Base-by-base conservation (phyloP, 148 eudicot species). In the Suaeda aralocaspica region DNA sequence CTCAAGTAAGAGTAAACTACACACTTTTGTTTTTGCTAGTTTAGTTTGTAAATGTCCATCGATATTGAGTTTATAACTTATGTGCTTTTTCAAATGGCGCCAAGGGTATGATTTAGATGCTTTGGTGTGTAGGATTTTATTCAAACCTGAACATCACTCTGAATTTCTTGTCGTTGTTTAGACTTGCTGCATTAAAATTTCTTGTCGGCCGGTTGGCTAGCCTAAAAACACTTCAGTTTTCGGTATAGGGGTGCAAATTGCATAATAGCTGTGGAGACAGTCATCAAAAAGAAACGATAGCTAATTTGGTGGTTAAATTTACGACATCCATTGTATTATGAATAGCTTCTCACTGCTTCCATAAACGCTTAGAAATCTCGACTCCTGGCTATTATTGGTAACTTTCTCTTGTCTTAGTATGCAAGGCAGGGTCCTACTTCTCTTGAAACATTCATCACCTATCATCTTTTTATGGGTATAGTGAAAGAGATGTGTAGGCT, bases 391-490 rank as follows among this genome's bases (percentile, higher is more conserved):
- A 31, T 48, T 11, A 62, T 65, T 34, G 26, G 42, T 30, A 52
- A 55, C 72, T 60, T 58, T 56, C 6, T 14, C n/a, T 42, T 71
- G 48, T 53, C 74, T 64, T 69, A 59, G 48, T 58, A 48, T 77
- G 59, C 41, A 73, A 61, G 75, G 10, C 19, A 64, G 62, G 71
- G 41, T 77, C 68, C 70, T 61, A 68, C 48, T n/a, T 15, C 36
- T 63, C 61, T 66, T 42, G 55, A 15, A 66, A 39, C 67, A 16
- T 41, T 77, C 55, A 66, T 66, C 60, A 66, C 26, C 66, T 36
- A 41, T 57, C 21, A 42, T 28, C 22, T 72, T 9, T 55, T 69
- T 11, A 60, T 77, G 57, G 76, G 80, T 77, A 74, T 31, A 73
- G 56, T 55, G 56, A 59, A 49, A 42, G 64, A 55, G 45, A 69